These are phyloP conservation scores for Nakataea oryzae DNA, from an alignment of 2,329 filamentous ascomycete genomes.

Conservation along the genomic window DNA sequence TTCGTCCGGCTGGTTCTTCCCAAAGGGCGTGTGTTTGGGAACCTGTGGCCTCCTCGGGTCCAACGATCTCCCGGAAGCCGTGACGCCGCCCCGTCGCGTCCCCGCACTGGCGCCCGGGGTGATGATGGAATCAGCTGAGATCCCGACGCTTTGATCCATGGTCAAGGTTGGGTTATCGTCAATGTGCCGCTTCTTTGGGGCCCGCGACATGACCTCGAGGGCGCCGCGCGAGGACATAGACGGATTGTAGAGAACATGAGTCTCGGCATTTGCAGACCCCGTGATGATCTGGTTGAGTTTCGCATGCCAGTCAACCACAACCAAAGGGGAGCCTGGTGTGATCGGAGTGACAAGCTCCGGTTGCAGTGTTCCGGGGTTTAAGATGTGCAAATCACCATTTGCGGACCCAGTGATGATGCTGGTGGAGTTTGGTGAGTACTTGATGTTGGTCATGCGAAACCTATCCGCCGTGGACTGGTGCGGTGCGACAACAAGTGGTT, in stretches of 20 bases:
- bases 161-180: constrained; percentile 86
- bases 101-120: constrained; percentile 51
- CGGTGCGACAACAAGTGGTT: constrained; percentile 67
- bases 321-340: constrained; percentile 73
- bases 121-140: constrained; percentile 76
- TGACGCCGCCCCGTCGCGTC: constrained; percentile 56
- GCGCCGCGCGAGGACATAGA: constrained; percentile 73
- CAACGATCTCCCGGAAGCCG: constrained; percentile 62
- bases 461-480: constrained; percentile 76
- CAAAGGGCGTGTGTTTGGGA: constrained; percentile 78
- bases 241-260: constrained; percentile 84
- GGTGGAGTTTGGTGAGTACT: constrained; percentile 74
- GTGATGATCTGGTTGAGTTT: constrained; percentile 95
- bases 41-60: constrained; percentile 82
- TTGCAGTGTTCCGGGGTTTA: constrained; percentile 84
- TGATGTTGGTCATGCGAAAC: constrained; percentile 77
- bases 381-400: constrained; percentile 77
- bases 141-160: constrained; percentile 68
- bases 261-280: constrained; percentile 83
- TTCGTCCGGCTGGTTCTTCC: constrained; percentile 81
- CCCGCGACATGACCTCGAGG: constrained; percentile 80
- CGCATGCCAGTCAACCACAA: constrained; percentile 82
- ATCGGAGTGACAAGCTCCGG: constrained; percentile 79
- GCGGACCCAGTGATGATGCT: constrained; percentile 84
- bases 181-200: constrained; percentile 88